phyloP scores from a whole-genome alignment of 2,329 filamentous ascomycete genomes.

The Botryotinia narcissicola region DNA sequence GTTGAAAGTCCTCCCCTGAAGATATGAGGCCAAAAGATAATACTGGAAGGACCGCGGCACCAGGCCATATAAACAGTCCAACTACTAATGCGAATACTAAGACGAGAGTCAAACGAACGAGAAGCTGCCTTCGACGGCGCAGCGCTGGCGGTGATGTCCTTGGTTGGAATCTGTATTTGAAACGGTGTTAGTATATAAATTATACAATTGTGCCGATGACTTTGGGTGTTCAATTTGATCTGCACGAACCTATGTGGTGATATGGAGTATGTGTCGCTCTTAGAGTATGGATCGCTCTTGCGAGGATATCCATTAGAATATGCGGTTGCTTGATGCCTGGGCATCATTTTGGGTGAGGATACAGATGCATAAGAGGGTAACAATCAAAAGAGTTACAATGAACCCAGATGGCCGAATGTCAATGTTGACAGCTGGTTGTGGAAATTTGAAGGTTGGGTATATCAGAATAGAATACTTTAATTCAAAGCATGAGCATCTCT shows the following conservation, averaged over 20 bases:
- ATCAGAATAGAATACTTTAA: background rate
- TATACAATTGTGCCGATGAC: background rate
- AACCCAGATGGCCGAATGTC: slow-evolving; percentile 17
- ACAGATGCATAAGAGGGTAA: slow-evolving; percentile 54
- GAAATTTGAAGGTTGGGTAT: slow-evolving; percentile 9
- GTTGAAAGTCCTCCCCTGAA: slow-evolving; percentile 66
- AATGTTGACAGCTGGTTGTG: slow-evolving; percentile 5
- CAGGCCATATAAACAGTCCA: slow-evolving; percentile 73
- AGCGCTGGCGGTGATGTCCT: slow-evolving; percentile 69
- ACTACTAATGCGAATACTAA: slow-evolving; percentile 61
- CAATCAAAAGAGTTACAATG: slow-evolving; percentile 44
- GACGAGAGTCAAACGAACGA: slow-evolving; percentile 64
- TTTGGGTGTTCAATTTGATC: background rate
- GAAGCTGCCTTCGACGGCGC: slow-evolving; percentile 69
- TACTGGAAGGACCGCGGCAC: slow-evolving; percentile 58
- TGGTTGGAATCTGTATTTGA: slow-evolving; percentile 70
- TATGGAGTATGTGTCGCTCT: slow-evolving; percentile 73
- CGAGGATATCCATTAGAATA: slow-evolving; percentile 83
- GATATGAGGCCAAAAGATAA: slow-evolving; percentile 70
- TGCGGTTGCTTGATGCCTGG: slow-evolving; percentile 72
- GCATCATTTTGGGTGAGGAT: slow-evolving; percentile 65
- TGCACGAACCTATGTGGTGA: slow-evolving; percentile 76
- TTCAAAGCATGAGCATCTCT: background rate
- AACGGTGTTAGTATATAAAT: slow-evolving; percentile 2
- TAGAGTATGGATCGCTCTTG: slow-evolving; percentile 67